phyloP scores from a whole-genome alignment of 805 yeast species.

The Starmerella stigmatis region DNA sequence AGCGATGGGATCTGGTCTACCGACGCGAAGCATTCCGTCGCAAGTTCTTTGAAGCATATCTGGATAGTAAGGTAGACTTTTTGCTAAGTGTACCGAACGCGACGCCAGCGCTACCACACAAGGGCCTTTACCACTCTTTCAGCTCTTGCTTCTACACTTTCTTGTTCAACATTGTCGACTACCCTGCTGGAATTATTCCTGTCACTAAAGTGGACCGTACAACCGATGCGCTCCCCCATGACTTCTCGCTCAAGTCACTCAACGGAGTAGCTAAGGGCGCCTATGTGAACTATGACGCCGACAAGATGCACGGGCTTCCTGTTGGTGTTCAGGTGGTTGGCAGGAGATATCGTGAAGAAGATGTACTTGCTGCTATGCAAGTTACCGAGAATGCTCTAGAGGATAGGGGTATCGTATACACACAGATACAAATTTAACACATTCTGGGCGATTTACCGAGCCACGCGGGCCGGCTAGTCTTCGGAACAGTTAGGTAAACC shows the following conservation, averaged over 20 bases:
- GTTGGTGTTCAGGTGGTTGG: constrained; percentile 58
- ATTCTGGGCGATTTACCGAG: background rate
- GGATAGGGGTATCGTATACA: constrained; percentile 3
- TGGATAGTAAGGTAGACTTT: constrained; percentile 32
- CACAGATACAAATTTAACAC: constrained; percentile 5
- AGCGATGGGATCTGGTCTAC: constrained; percentile 32
- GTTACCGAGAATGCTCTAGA: constrained; percentile 31
- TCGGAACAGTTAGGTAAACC: too few relatives aligned
- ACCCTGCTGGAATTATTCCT: constrained; percentile 48
- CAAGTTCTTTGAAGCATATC: constrained; percentile 27
- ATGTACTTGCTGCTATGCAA: constrained; percentile 41
- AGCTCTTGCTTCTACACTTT: constrained; percentile 44
- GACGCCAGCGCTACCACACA: constrained; percentile 36
- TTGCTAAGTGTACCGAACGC: constrained; percentile 35
- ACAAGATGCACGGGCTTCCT: constrained; percentile 40
- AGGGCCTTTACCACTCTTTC: constrained; percentile 32
- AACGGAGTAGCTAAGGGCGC: constrained; percentile 39
- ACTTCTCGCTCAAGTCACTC: constrained; percentile 25
- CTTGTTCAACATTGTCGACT: constrained; percentile 45
- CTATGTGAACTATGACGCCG: constrained; percentile 41
- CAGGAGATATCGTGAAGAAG: constrained; percentile 46
- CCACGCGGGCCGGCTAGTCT: too few relatives aligned
- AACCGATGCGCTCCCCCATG: constrained; percentile 29
- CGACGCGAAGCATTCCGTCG: constrained; percentile 33
- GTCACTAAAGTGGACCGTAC: constrained; percentile 43